Base-by-base conservation (phyloP, 1,284 basidiomycete genomes). In the Wallemia ichthyophaga region DNA sequence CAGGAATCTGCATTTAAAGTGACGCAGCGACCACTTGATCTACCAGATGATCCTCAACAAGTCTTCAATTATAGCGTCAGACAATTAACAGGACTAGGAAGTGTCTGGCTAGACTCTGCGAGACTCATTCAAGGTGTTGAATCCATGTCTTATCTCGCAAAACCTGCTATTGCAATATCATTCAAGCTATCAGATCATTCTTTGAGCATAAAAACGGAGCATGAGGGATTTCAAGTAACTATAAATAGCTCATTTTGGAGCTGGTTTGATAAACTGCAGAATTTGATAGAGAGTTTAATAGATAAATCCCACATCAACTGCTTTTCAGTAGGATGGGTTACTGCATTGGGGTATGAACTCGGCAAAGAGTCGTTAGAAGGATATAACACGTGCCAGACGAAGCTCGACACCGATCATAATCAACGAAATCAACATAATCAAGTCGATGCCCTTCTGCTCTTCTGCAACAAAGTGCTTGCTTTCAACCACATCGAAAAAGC, bases 291-390 rank as follows among this genome's bases (percentile, higher is more conserved):
- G 3, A 13, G 33, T 3, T 27, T 58, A 25, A 53, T n/a, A 15
- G 57, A 48, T 37, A 24, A 25, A 17, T 60, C 57, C 1, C 56
- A 58, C 28, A 54, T 59, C 31, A 62, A 65, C 27, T 65, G 65
- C n/a, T 70, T 72, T 69, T 65, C 66, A 62, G 66, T 70, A 58
- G 75, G 75, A 1, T 76, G 74, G 68, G 69, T 72, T 0, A 75
- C 75, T 0, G 74, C 71, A 65, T 73, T 74, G 64, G 71, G 71
- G 1, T 77, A 76, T 63, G 75, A 76, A 64, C 74, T 76, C 73
- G 74, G 74, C 65, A 67, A 69, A 59, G 73, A 75, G 60, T 70
- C 70, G 53, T 62, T 76, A 58, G 64, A 64, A 5, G 69, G 70
- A 21, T 70, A 70, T 59, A 28, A 58, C 21, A 60, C 27, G 21